A percentile compares a stretch with the other conserved stretches of the same genome.
phyloP scores from a whole-genome alignment of 202 grass and related monocot genomes.

The Panicum hallii region DNA sequence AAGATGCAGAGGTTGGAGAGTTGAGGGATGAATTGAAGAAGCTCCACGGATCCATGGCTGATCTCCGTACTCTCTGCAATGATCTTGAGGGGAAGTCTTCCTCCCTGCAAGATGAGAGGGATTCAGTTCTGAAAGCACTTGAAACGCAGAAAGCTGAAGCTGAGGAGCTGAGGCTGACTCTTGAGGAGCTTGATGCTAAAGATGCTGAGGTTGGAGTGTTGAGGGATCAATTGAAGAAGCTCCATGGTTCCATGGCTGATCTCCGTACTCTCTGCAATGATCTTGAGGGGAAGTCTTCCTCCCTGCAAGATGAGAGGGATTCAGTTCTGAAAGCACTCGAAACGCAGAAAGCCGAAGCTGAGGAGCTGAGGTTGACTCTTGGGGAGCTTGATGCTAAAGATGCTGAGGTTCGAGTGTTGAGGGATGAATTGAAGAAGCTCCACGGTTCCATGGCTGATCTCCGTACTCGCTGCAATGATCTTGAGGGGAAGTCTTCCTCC shows the following conservation, averaged over 20 bases:
- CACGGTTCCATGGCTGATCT: not conserved
- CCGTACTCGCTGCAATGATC: not conserved
- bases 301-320: constrained; percentile 36
- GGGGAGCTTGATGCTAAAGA: constrained; percentile 34
- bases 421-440: constrained; percentile 31
- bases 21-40: constrained; percentile 25
- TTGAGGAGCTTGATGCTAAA: constrained; percentile 1
- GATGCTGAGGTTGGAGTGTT: constrained; percentile 27
- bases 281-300: not conserved
- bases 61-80: not conserved
- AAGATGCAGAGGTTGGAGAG: constrained; percentile 33
- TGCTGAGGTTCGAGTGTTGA: too few species aligned
- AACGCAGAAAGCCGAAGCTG: constrained; percentile 17
- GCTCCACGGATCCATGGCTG: not conserved
- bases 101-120: constrained; percentile 37
- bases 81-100: not conserved
- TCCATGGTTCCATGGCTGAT: not conserved
- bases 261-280: not conserved
- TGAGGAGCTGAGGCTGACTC: not conserved
- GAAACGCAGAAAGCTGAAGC: constrained; percentile 15
- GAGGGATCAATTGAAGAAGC: constrained; percentile 26
- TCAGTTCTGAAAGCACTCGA: not conserved
- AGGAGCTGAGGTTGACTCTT: not conserved
- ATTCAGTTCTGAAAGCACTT: not conserved
- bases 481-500: not conserved